Base-by-base conservation (phyloP, 192 early-diverging fungal species). In the Ambispora gerdemannii region DNA sequence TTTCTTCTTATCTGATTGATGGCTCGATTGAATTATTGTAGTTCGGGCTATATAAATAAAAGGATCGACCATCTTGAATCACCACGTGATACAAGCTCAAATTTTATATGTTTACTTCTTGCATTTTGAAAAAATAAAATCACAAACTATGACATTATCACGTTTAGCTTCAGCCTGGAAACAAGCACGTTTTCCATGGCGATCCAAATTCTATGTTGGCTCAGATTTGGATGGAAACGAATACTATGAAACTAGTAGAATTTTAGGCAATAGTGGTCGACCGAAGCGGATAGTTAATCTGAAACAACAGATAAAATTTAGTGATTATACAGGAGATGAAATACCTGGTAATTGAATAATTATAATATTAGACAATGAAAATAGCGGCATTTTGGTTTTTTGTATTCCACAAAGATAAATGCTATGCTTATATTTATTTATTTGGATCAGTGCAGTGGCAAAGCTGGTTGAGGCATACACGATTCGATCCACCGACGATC, bases 381-480 rank as follows among this genome's bases (percentile, higher is more conserved):
- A 28, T 0, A 34, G 22, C 24, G 11, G 24, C 15, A 24, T 4
- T 28, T 62, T 1, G 22, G 36, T 20, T 34, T 17, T n/a, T n/a
- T 27, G 36, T 34, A 33, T 27, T 35, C 1, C 33, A 35, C 11
- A 24, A 17, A n/a, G 8, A 27, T 32, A 24, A 43, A 33, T 10
- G 28, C 28, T 63, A 28, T 15, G 19, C 27, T 49, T 25, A 20
- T 1, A 49, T 36, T 4, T 17, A 15, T 49, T 64, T 15, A 49
- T 17, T 33, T 34, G 47, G 20, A 4, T 22, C 20, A 67, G 68
- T 70, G 17, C 68, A 70, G 60, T 70, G 68, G 68, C 36, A 50
- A 33, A 70, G 68, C 51, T 70, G 68, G 68, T 49, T 70, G 24
- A 70, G 31, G 55, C 68, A 70, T 70, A 70, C 68, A 1, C 58